phyloP scores from a whole-genome alignment of 2,329 filamentous ascomycete species.

The Penicillium sp. region DNA sequence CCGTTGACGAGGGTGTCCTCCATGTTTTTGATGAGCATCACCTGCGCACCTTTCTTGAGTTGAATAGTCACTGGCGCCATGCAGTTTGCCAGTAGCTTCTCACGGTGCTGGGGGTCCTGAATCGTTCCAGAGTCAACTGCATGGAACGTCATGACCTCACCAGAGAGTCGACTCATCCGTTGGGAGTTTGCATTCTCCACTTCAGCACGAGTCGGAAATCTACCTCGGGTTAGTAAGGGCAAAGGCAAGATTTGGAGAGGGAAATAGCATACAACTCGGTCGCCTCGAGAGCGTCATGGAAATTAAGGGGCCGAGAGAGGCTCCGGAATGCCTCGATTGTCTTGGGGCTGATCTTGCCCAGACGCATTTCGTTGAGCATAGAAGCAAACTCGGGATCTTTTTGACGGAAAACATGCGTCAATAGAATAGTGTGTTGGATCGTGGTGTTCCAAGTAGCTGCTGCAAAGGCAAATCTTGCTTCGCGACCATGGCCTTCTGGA shows the following conservation, averaged over 20 bases:
- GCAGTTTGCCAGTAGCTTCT: conserved; percentile 81
- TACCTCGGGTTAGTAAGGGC: conserved; percentile 34
- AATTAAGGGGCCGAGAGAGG: conserved; percentile 70
- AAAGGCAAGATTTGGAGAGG: background rate
- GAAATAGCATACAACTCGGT: conserved; percentile 70
- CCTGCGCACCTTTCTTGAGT: conserved; percentile 88
- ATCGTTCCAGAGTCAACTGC: conserved; percentile 72
- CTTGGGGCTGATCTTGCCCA: conserved; percentile 75
- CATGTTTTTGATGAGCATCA: conserved; percentile 99
- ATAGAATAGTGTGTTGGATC: conserved; percentile 91
- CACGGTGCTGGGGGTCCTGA: conserved; percentile 66
- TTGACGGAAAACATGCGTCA: conserved; percentile 96
- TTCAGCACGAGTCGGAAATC: conserved; percentile 85
- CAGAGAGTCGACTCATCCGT: conserved; percentile 72
- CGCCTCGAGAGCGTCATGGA: conserved; percentile 73
- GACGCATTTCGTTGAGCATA: conserved; percentile 97
- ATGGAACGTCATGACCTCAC: conserved; percentile 68
- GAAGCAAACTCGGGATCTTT: conserved; percentile 84
- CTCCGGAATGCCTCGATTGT: conserved; percentile 77
- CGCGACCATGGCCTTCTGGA: conserved; percentile 68
- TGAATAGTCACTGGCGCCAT: conserved; percentile 84
- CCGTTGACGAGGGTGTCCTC: conserved; percentile 94
- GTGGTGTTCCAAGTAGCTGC: conserved; percentile 88
- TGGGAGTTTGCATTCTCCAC: conserved; percentile 82
- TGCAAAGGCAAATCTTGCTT: conserved; percentile 89